Evolutionary conservation across 768 basidiomycete genomes (phyloP), one percentile per base, ranked within the genome.

Genomic region (Termitomyces sp.): DNA sequence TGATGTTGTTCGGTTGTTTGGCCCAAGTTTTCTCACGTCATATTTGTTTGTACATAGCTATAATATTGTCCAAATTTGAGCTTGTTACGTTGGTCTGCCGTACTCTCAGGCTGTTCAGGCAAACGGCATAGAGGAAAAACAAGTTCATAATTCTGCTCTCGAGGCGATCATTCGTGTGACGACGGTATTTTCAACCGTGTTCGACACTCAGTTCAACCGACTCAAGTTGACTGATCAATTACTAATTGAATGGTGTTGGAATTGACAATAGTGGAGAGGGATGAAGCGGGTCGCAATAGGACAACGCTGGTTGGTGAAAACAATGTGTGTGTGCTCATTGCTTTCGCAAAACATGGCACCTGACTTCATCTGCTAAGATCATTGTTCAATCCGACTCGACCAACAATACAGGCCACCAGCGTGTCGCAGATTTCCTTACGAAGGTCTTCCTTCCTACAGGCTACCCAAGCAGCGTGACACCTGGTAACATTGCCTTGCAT

Each of bases 401-500:
- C 20, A 32, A 34, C 14, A 43, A 59, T 27, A 16, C 55, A 7
- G 56, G 59, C 8, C 46, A 44, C 9, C 30, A 32, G 40, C 62
- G 54, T 42, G 32, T 52, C 16, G 24, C 54, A 12, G 72, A 75
- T 45, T 66, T 81, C 42, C 58, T 79, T 9, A 70, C 68, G 18
- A 75, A 76, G 54, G 72, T 87, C 30, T 88, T 88, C 60, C 78
- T 87, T 24, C 86, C 85, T 2, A 78, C 82, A 14, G 85, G 86
- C 0, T 87, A 85, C 61, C 86, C 86, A 3, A 66, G 72, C 7
- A 85, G 73, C 24, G 86, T 88, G 26, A 83, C 86, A 52, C 76
- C 83, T 67, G 86, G 86, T 84, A 58, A 34, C 6, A 51, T 55
- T 37, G 33, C 49, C 39, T 39, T 14, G 32, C 44, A 49, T 61